These are phyloP conservation scores for Vigna unguiculata DNA, from an alignment of 306 rosid species.

Conservation along the genomic window DNA sequence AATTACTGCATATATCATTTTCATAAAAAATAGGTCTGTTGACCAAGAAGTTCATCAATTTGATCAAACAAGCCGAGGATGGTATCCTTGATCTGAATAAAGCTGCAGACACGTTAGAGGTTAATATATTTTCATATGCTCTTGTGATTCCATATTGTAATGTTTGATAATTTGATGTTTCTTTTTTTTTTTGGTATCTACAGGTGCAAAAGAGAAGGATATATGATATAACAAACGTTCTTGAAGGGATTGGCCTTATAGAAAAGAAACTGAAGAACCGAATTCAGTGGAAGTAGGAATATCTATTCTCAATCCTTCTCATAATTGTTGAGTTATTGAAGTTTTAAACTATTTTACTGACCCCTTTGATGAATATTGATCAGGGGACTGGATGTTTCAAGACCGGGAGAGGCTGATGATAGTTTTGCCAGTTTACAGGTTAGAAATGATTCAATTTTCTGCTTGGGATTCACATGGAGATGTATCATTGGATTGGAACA, in stretches of 20 bases:
- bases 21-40: slow-evolving; percentile 66
- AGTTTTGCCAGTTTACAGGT: slow-evolving; percentile 86
- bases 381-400: slow-evolving; percentile 90
- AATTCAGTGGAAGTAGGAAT: slow-evolving; percentile 96
- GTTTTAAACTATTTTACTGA: slow-evolving; percentile 39
- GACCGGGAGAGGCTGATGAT: slow-evolving; percentile 82
- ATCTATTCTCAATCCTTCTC: slow-evolving; percentile 35
- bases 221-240: slow-evolving; percentile 98
- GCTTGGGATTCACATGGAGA: slow-evolving; percentile 39
- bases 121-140: slow-evolving; percentile 46
- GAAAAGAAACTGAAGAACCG: slow-evolving; percentile 97
- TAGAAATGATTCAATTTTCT: slow-evolving; percentile 44
- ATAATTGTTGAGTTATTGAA: slow-evolving; percentile 34
- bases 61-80: slow-evolving; percentile 93
- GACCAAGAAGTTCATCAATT: slow-evolving; percentile 92
- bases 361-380: slow-evolving; percentile 43
- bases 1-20: slow-evolving; percentile 30
- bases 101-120: slow-evolving; percentile 98
- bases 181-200: slow-evolving; percentile 43
- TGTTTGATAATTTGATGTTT: slow-evolving; percentile 41
- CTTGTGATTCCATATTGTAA: slow-evolving; percentile 41
- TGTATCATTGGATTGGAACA: slow-evolving; percentile 28
- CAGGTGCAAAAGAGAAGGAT: slow-evolving; percentile 98
- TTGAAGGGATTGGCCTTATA: slow-evolving; percentile 98
- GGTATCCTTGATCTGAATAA: slow-evolving; percentile 76